These are phyloP conservation scores for Penicillium brasilianum DNA, from an alignment of 2,329 filamentous ascomycete species.

Conservation along the genomic window DNA sequence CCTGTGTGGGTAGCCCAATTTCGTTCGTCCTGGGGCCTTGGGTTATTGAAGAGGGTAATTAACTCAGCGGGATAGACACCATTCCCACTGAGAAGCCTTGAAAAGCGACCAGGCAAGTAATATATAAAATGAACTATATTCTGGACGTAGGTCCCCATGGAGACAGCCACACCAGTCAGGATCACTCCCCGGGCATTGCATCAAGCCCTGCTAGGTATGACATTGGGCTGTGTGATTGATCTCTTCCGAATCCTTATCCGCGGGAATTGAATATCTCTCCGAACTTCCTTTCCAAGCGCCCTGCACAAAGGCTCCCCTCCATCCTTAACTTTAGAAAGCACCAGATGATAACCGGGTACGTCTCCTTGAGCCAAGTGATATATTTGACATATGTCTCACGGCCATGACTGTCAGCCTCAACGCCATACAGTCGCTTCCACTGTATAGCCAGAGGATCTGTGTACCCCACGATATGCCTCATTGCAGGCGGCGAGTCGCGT, in stretches of 20 bases:
- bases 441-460: not conserved
- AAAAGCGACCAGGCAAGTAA: not conserved
- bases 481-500: not conserved
- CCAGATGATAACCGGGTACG: not conserved
- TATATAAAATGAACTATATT: not conserved
- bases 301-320: not conserved
- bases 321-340: not conserved
- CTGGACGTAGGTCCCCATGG: not conserved
- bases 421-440: not conserved
- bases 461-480: not conserved
- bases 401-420: not conserved
- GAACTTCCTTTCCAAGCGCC: not conserved
- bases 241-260: not conserved
- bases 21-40: no score
- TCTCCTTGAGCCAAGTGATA: not conserved
- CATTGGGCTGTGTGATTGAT: not conserved
- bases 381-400: not conserved
- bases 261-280: not conserved
- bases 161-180: not conserved
- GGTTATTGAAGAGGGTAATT: no score
- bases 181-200: not conserved
- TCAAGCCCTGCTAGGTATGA: not conserved
- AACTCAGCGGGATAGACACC: no score
- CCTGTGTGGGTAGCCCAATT: no score
- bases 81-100: not conserved